phyloP scores from a whole-genome alignment of 768 basidiomycete genomes.

The Nidularia sp. region DNA sequence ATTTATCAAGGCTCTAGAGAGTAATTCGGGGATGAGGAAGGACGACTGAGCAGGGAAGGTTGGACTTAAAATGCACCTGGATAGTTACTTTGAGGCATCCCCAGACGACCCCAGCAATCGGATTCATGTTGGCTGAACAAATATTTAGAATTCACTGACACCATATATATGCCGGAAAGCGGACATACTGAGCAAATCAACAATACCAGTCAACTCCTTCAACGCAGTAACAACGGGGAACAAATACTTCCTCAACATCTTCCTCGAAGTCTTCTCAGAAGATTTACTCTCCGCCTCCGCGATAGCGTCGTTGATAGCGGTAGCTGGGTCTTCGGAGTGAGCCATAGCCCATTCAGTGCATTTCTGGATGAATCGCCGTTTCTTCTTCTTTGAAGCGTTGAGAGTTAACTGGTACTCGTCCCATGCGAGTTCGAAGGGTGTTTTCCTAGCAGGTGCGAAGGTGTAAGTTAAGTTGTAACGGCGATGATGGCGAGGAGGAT shows the following conservation, averaged over 20 bases:
- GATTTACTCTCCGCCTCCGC: neutral
- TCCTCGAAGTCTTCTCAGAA: neutral
- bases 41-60: neutral
- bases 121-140: neutral
- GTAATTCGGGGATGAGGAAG: neutral
- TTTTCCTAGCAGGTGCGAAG: neutral
- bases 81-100: neutral
- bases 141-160: neutral
- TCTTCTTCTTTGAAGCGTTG: neutral
- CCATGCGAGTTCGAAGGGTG: neutral
- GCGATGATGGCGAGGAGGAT: too few species aligned
- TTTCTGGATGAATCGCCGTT: neutral
- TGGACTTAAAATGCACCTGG: neutral
- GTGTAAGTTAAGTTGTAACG: too few species aligned
- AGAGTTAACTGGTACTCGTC: neutral
- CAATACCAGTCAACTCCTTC: neutral
- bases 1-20: neutral
- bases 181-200: neutral
- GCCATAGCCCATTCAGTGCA: neutral
- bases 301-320: neutral
- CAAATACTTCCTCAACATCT: neutral
- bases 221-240: neutral
- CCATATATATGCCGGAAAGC: neutral
- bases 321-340: neutral
- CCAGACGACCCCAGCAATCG: neutral